These are phyloP conservation scores for Rutstroemia sp. DNA, from an alignment of 2,329 filamentous ascomycete genomes.

Conservation along the genomic window DNA sequence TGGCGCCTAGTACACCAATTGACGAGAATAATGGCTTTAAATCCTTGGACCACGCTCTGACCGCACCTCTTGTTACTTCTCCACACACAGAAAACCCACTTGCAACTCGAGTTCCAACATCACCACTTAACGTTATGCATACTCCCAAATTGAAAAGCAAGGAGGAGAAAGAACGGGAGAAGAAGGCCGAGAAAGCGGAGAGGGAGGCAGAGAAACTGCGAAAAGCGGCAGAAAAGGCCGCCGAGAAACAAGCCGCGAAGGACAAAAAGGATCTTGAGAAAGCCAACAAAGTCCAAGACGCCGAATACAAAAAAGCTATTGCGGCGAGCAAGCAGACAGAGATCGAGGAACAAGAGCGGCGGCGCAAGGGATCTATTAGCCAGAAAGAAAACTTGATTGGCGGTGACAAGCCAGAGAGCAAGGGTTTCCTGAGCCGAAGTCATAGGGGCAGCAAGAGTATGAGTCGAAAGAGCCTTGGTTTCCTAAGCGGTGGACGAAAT, in stretches of 20 bases:
- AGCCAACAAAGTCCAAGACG: constrained; percentile 1
- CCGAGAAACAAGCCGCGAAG: constrained; percentile 33
- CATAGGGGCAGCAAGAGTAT: constrained; percentile 71
- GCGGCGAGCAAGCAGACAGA: constrained; percentile 4
- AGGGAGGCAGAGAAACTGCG: constrained; percentile 42
- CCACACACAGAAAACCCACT: constrained; percentile 20
- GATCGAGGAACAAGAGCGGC: neutral
- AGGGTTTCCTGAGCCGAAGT: constrained; percentile 45
- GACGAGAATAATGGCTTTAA: constrained; percentile 48
- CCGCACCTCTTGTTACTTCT: constrained; percentile 43
- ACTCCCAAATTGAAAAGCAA: constrained; percentile 37
- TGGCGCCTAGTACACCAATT: constrained; percentile 39
- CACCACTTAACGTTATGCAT: constrained; percentile 23
- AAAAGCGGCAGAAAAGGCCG: constrained; percentile 29
- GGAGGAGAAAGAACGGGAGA: constrained; percentile 58
- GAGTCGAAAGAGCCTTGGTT: constrained; percentile 64
- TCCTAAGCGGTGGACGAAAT: constrained; percentile 40
- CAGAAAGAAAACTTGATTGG: constrained; percentile 5
- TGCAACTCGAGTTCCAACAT: constrained; percentile 29
- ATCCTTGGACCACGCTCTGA: constrained; percentile 58
- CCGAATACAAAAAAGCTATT: constrained; percentile 1
- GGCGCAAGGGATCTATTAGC: neutral
- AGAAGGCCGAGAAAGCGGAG: constrained; percentile 55
- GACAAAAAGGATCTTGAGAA: constrained; percentile 5
- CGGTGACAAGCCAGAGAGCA: constrained; percentile 15